These are phyloP conservation scores for Grosmannia clavigera DNA, from an alignment of 2,329 filamentous ascomycete species.

Conservation along the genomic window DNA sequence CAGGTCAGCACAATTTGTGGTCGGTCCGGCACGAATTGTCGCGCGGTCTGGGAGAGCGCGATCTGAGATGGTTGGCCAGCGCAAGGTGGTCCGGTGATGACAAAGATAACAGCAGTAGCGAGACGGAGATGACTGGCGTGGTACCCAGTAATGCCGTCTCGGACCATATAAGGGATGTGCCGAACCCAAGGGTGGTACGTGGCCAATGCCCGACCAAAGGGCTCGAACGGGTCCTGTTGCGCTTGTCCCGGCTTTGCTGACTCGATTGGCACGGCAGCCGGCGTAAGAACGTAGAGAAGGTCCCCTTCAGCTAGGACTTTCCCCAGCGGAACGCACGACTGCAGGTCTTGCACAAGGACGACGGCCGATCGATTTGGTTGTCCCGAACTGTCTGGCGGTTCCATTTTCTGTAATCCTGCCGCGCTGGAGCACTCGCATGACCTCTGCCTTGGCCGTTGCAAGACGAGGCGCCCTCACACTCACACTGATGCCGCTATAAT, in stretches of 20 bases:
- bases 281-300: conserved; percentile 49
- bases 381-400: conserved; percentile 9
- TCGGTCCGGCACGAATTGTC: conserved; percentile 18
- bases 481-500: background rate
- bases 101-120: conserved; percentile 47
- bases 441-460: background rate
- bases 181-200: conserved; percentile 47
- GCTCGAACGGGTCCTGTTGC: conserved; percentile 56
- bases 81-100: conserved; percentile 39
- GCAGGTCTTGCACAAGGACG: conserved; percentile 27
- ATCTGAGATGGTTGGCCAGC: conserved; percentile 38
- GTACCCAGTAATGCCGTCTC: conserved; percentile 48
- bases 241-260: conserved; percentile 25
- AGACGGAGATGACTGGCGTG: conserved; percentile 51
- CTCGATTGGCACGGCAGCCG: conserved; percentile 36
- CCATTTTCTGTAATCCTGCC: conserved; percentile 7
- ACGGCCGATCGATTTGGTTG: conserved; percentile 12
- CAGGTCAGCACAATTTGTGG: conserved; percentile 42
- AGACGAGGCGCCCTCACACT: background rate
- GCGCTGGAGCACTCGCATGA: conserved; percentile 6
- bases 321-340: conserved; percentile 33
- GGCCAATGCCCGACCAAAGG: conserved; percentile 51
- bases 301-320: conserved; percentile 34
- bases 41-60: conserved; percentile 25
- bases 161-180: conserved; percentile 59